Conservation (phyloP, 225 moss, liverwort and hornwort species). For the Polytrichum formosum region DNA sequence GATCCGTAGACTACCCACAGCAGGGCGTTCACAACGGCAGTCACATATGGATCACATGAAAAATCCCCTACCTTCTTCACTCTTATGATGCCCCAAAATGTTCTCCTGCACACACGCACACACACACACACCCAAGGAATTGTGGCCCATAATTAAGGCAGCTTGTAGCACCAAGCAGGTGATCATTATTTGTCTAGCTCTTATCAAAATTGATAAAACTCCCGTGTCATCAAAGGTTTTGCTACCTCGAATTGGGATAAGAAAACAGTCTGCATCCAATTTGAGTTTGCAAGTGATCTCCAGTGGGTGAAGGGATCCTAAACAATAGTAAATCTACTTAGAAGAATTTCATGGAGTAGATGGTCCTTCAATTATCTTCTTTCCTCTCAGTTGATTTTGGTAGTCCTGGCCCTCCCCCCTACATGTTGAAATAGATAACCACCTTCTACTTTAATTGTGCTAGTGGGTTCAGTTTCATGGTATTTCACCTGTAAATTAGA, state of each 20-base stretch:
- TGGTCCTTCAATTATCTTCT: too few relatives aligned
- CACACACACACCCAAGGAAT: background rate
- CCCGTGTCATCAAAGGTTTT: too few relatives aligned
- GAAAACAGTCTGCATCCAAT: background rate
- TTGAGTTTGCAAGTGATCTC: background rate
- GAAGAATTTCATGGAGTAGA: too few relatives aligned
- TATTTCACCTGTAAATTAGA: background rate
- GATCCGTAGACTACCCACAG: conserved; percentile 54
- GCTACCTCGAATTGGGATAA: background rate
- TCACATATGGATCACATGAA: conserved; percentile 40
- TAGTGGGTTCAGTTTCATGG: background rate
- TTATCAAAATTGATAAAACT: background rate
- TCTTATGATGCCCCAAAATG: conserved; percentile 40
- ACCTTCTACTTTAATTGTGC: background rate
- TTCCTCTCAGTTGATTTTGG: too few relatives aligned
- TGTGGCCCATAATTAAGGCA: too few relatives aligned
- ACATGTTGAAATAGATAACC: background rate
- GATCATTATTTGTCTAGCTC: background rate
- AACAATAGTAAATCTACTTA: too few relatives aligned
- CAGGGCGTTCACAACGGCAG: conserved; percentile 25
- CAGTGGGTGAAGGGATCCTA: too few relatives aligned
- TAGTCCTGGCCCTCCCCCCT: too few relatives aligned
- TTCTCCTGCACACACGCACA: conserved; percentile 20
- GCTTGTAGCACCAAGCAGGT: background rate
- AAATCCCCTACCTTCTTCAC: conserved; percentile 31